These are phyloP conservation scores for Mortierella claussenii DNA, from an alignment of 192 early-diverging fungal genomes.

Conservation along the genomic window DNA sequence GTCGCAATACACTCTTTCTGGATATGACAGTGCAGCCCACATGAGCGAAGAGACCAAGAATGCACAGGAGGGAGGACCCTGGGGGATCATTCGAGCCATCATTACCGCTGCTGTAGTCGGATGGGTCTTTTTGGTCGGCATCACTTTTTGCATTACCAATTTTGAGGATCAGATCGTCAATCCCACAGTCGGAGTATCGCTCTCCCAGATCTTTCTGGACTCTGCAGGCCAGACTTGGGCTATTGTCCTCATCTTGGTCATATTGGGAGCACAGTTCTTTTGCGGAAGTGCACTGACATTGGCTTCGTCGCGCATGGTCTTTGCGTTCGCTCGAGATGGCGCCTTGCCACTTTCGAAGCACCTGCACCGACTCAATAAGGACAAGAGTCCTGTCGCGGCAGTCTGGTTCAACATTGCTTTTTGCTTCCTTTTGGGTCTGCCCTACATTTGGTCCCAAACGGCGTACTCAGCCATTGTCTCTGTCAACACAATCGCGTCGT, in stretches of 20 bases:
- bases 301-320: slow-evolving; percentile 65
- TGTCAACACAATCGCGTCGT: slow-evolving; percentile 64
- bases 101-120: slow-evolving; percentile 53
- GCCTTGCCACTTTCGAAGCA: slow-evolving; percentile 61
- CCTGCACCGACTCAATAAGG: slow-evolving; percentile 56
- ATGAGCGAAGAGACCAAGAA: slow-evolving; percentile 67
- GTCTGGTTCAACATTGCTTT: slow-evolving; percentile 65
- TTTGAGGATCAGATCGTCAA: slow-evolving; percentile 54
- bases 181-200: slow-evolving; percentile 50
- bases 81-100: slow-evolving; percentile 58
- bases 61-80: slow-evolving; percentile 59
- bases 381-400: slow-evolving; percentile 58
- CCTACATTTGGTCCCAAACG: slow-evolving; percentile 59
- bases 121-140: slow-evolving; percentile 57
- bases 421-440: slow-evolving; percentile 60
- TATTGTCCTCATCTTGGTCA: slow-evolving; percentile 59
- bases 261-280: slow-evolving; percentile 60
- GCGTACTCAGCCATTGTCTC: slow-evolving; percentile 65
- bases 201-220: slow-evolving; percentile 60
- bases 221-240: slow-evolving; percentile 58
- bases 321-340: slow-evolving; percentile 66
- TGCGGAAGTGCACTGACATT: slow-evolving; percentile 58
- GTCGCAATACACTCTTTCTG: slow-evolving; percentile 67
- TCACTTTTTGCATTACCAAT: slow-evolving; percentile 57
- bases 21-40: slow-evolving; percentile 57